phyloP scores from a whole-genome alignment of 1,284 basidiomycete genomes.

The Termitomyces sp. region DNA sequence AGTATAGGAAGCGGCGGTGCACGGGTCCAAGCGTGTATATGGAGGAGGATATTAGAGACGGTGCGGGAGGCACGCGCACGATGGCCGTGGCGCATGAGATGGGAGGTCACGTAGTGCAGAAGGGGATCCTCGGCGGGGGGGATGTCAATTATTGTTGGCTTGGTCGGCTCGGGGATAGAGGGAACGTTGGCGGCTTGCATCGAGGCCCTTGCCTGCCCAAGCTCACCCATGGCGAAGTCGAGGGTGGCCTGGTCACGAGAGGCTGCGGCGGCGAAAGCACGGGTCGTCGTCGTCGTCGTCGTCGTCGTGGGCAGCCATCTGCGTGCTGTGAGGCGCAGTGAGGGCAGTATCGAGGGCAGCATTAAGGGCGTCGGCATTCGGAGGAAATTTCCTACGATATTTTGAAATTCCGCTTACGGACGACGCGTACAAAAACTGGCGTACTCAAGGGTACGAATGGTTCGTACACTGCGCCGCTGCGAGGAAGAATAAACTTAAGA shows the following conservation, averaged over 20 bases:
- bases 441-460: no score
- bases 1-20: constrained; percentile 74
- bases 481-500: no score
- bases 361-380: not conserved
- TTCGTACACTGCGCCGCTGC: no score
- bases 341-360: constrained; percentile 18
- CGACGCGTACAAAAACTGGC: no score
- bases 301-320: constrained; percentile 16
- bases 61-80: constrained; percentile 59
- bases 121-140: constrained; percentile 77
- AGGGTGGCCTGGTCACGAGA: constrained; percentile 6
- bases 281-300: constrained; percentile 12
- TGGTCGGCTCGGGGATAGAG: constrained; percentile 9
- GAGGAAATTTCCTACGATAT: not conserved
- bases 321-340: constrained; percentile 17
- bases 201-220: constrained; percentile 9
- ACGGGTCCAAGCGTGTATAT: constrained; percentile 72
- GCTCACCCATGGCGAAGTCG: constrained; percentile 12
- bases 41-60: constrained; percentile 58
- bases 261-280: constrained; percentile 2
- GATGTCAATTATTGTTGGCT: constrained; percentile 39
- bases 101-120: constrained; percentile 65
- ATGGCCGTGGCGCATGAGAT: constrained; percentile 64
- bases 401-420: not conserved
- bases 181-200: constrained; percentile 10